These are phyloP conservation scores for Bryoglossum gracile DNA, from an alignment of 495 filamentous ascomycete species.

Conservation along the genomic window DNA sequence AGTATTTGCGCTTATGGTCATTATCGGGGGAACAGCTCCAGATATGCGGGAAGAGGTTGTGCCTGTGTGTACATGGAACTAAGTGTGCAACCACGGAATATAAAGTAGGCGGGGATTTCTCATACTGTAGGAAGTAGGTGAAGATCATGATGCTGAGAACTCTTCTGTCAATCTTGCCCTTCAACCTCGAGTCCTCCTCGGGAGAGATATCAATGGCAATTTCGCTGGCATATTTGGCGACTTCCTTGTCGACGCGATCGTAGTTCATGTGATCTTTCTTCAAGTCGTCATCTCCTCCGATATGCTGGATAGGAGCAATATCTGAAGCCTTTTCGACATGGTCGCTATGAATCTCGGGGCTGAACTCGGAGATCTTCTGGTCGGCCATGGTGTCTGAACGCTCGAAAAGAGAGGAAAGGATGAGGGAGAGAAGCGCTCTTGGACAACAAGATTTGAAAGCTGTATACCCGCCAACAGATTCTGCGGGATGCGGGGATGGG, in stretches of 20 bases:
- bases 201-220: constrained; percentile 37
- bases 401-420: not conserved
- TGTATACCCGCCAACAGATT: too few relatives aligned
- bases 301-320: not conserved
- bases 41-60: too few relatives aligned
- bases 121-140: constrained; percentile 53
- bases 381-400: not conserved
- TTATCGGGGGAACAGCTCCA: too few relatives aligned
- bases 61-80: too few relatives aligned
- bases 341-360: not conserved
- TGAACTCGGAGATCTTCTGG: not conserved
- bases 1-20: too few relatives aligned
- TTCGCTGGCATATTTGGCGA: constrained; percentile 36
- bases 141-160: constrained; percentile 37
- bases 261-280: constrained; percentile 18
- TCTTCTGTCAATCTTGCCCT: constrained; percentile 32
- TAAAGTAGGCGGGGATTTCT: too few relatives aligned
- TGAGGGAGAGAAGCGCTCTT: not conserved
- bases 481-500: too few relatives aligned
- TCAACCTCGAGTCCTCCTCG: constrained; percentile 41
- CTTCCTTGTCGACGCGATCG: constrained; percentile 17
- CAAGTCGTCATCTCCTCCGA: not conserved
- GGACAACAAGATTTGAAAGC: too few relatives aligned
- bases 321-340: not conserved
- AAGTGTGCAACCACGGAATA: too few relatives aligned